phyloP scores from a whole-genome alignment of 1,139 yeast genomes.

The Lipomyces yarrowii region DNA sequence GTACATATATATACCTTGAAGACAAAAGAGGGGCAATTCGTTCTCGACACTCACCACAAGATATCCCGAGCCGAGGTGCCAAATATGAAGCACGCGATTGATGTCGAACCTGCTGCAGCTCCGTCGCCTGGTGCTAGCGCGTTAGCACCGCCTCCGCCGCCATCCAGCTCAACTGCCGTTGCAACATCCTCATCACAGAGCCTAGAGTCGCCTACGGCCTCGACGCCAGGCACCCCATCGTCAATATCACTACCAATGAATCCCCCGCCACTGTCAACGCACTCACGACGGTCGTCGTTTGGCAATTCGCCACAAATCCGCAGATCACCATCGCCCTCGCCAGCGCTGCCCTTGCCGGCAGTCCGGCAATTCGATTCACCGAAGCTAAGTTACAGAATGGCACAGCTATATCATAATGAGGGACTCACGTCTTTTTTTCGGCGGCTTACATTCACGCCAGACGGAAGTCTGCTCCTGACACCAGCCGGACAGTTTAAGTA shows the following conservation, averaged over 20 bases:
- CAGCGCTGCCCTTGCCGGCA: slow-evolving; percentile 48
- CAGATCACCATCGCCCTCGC: slow-evolving; percentile 36
- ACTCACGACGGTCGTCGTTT: slow-evolving; percentile 36
- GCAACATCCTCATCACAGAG: neutral
- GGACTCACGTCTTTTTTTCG: slow-evolving; percentile 88
- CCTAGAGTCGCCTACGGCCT: slow-evolving; percentile 30
- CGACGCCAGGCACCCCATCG: slow-evolving; percentile 35
- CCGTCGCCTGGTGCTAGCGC: slow-evolving; percentile 10
- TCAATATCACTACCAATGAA: slow-evolving; percentile 34
- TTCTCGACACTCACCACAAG: slow-evolving; percentile 50
- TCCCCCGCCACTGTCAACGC: slow-evolving; percentile 33
- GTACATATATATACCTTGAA: slow-evolving; percentile 62
- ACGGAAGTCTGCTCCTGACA: slow-evolving; percentile 76
- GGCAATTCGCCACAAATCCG: slow-evolving; percentile 35
- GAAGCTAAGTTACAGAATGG: slow-evolving; percentile 28
- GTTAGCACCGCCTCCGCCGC: slow-evolving; percentile 17
- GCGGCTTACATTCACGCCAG: slow-evolving; percentile 82
- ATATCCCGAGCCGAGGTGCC: slow-evolving; percentile 53
- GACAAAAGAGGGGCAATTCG: slow-evolving; percentile 42
- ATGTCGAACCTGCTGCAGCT: slow-evolving; percentile 20
- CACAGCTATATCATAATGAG: slow-evolving; percentile 72
- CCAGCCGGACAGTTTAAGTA: slow-evolving; percentile 76
- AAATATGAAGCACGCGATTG: slow-evolving; percentile 9
- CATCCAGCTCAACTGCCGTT: slow-evolving; percentile 12
- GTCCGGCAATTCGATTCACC: slow-evolving; percentile 46